phyloP scores from a whole-genome alignment of 805 yeast genomes.

The Metschnikowia lochheadii region DNA sequence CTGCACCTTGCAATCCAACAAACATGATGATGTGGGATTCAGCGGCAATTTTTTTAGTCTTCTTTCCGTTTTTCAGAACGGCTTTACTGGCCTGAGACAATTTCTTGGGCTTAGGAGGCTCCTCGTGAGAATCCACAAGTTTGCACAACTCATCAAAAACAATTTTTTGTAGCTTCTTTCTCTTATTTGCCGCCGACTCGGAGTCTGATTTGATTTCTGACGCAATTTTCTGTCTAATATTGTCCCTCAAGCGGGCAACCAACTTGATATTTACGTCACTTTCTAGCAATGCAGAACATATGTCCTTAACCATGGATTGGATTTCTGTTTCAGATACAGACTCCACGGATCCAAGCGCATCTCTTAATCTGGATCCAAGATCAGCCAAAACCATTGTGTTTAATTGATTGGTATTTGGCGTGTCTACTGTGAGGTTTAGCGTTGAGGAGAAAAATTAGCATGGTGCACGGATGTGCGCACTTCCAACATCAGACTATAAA shows the following conservation, averaged over 20 bases:
- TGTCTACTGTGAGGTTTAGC: neutral
- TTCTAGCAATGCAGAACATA: constrained; percentile 85
- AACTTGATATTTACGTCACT: constrained; percentile 89
- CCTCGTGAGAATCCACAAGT: constrained; percentile 69
- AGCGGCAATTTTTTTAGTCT: constrained; percentile 14
- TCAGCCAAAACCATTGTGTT: constrained; percentile 42
- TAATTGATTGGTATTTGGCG: neutral
- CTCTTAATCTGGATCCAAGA: constrained; percentile 40
- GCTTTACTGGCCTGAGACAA: constrained; percentile 37
- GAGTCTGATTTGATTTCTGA: constrained; percentile 45
- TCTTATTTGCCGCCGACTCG: constrained; percentile 57
- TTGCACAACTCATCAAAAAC: constrained; percentile 90
- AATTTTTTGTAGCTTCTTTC: constrained; percentile 83
- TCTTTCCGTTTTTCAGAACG: constrained; percentile 25
- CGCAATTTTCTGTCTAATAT: constrained; percentile 47
- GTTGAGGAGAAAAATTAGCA: constrained; percentile 4
- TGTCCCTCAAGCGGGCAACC: constrained; percentile 72
- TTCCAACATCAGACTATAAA: neutral
- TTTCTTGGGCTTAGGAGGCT: constrained; percentile 79
- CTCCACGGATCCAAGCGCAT: constrained; percentile 40
- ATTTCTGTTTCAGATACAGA: constrained; percentile 39
- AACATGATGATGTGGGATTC: constrained; percentile 77
- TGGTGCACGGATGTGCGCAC: constrained; percentile 2
- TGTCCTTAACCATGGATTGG: constrained; percentile 67
- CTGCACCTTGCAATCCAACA: constrained; percentile 98